phyloP scores from a whole-genome alignment of 2,329 filamentous ascomycete genomes.

The Claviceps purpurea region DNA sequence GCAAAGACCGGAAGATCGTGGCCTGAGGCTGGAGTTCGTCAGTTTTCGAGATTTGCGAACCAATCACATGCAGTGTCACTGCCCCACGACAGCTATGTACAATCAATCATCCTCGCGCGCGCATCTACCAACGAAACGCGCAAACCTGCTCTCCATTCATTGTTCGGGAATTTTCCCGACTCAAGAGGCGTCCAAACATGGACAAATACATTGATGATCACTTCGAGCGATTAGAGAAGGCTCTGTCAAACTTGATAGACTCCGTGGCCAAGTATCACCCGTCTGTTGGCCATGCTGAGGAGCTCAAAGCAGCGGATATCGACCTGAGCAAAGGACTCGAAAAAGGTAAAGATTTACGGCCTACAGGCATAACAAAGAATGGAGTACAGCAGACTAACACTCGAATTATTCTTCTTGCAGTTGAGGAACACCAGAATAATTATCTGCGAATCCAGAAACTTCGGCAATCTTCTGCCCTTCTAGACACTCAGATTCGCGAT shows the following conservation, averaged over 20 bases:
- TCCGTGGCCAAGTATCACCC: slow-evolving; percentile 76
- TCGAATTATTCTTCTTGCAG: slow-evolving; percentile 23
- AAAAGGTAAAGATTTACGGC: slow-evolving; percentile 34
- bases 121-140: not conserved
- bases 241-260: slow-evolving; percentile 57
- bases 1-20: slow-evolving; percentile 19
- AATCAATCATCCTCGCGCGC: not conserved
- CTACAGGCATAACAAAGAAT: no score
- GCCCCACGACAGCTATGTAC: slow-evolving; percentile 10
- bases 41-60: slow-evolving; percentile 2
- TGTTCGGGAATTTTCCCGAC: not conserved
- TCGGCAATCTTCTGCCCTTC: slow-evolving; percentile 47
- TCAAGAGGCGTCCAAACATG: slow-evolving; percentile 28
- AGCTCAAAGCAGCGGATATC: slow-evolving; percentile 57
- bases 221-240: slow-evolving; percentile 54
- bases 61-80: slow-evolving; percentile 5
- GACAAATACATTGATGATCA: slow-evolving; percentile 46
- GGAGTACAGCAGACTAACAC: not conserved
- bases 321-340: slow-evolving; percentile 53
- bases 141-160: not conserved
- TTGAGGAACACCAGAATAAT: slow-evolving; percentile 65
- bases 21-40: slow-evolving; percentile 15
- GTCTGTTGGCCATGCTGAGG: slow-evolving; percentile 49
- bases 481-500: slow-evolving; percentile 61
- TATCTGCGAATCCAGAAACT: slow-evolving; percentile 54